Conservation (phyloP, 2,329 filamentous ascomycete genomes). For the Botrytis pseudocinerea region DNA sequence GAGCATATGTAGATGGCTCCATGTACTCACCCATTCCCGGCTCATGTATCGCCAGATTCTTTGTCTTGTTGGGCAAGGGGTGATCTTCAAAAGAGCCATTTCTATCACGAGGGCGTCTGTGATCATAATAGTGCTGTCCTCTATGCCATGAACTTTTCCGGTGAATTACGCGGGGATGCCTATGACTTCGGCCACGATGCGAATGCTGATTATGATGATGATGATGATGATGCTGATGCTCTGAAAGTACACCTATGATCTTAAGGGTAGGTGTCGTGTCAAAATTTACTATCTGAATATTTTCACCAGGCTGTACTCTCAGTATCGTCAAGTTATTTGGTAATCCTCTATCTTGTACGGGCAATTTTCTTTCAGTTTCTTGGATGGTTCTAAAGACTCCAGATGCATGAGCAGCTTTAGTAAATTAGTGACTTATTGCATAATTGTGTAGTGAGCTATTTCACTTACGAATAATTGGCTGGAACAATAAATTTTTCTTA, state of each 20-base stretch:
- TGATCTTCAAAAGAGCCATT: neutral
- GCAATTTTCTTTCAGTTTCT: neutral
- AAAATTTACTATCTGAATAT: constrained; percentile 7
- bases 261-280: neutral
- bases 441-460: neutral
- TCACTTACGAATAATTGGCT: neutral
- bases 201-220: neutral
- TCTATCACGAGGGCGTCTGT: neutral
- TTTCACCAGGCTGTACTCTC: neutral
- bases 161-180: neutral
- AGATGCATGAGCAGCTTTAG: neutral
- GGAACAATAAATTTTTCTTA: neutral
- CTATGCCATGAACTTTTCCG: neutral
- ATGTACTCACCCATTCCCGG: neutral
- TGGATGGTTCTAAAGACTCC: neutral
- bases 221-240: neutral
- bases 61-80: neutral
- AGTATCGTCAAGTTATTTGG: neutral
- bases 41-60: neutral
- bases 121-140: neutral
- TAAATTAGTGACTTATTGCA: neutral
- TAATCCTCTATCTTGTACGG: neutral
- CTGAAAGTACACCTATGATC: neutral
- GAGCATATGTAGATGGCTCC: neutral
- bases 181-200: neutral